Base-by-base conservation (phyloP, 805 yeast genomes). In the Isabelozyma heimii region DNA sequence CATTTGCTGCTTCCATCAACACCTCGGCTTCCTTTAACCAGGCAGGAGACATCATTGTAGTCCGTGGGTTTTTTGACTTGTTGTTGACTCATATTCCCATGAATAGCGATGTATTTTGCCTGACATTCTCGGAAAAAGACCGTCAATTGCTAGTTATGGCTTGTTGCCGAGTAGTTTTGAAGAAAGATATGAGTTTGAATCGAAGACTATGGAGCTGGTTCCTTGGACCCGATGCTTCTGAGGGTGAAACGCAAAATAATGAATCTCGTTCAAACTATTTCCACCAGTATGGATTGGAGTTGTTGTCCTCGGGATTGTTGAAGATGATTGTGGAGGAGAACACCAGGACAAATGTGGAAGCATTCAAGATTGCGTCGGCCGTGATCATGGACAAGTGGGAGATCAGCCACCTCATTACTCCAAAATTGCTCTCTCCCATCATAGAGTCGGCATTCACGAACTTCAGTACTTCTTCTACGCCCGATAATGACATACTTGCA, bases 341-440 rank as follows among this genome's bases (percentile, higher is more conserved):
- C 13, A 75, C 65, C 47, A 70, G 70, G 27, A 68, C n/a, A 17
- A 40, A 14, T 15, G 37, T 81, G 1, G 78, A 74, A 17, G 83
- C 87, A 0, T 83, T 83, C 57, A 81, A 77, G 44, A 84, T 92
- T 5, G 77, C 89, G 1, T 69, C 85, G 14, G 59, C 72, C 4
- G 82, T 94, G 0, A 75, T 91, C 3, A 81, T 91, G 84, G 98
- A 94, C 61, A 81, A 90, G 52, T 94, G 98, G 98, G 99, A 94
- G 65, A 84, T 94, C 40, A 95, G 97, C 10, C 82, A 84, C 9
- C 63, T 79, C 12, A 71, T 92, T 1, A 82, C 91, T 0, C 95
- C 97, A 0, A 66, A 72, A 24, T 64, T 91, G 7, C 80, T 94
- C 42, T 67, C 81, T 0, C 92, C 95, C 0, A 72, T 89, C 2